Evolutionary conservation across 495 filamentous ascomycete genomes (phyloP).

Genomic region (Opeltia flavorubescens): DNA sequence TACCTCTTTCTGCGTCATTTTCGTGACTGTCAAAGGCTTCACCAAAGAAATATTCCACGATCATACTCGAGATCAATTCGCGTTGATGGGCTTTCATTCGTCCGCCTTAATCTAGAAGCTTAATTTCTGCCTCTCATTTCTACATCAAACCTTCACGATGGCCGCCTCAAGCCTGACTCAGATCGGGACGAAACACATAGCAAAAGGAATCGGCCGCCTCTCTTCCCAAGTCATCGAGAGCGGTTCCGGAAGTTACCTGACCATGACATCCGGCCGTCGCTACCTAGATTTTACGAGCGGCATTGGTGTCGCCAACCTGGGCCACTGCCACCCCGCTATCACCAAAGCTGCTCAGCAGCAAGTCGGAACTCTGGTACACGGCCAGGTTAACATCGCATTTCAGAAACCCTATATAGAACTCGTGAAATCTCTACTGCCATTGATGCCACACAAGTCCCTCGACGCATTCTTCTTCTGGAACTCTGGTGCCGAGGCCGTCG

Average conservation of each 20-base stretch:
- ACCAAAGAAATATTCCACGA: too few relatives aligned
- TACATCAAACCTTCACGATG: neutral
- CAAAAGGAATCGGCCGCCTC: slow-evolving; percentile 9
- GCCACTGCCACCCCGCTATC: slow-evolving; percentile 12
- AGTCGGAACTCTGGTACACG: slow-evolving; percentile 11
- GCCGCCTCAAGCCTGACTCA: slow-evolving; percentile 4
- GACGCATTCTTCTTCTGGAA: slow-evolving; percentile 14
- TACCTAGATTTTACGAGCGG: slow-evolving; percentile 12
- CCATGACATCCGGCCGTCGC: slow-evolving; percentile 6
- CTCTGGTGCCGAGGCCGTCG: slow-evolving; percentile 36
- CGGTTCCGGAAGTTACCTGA: slow-evolving; percentile 12
- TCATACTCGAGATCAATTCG: too few relatives aligned
- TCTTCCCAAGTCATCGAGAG: slow-evolving; percentile 8
- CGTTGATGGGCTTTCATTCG: too few relatives aligned
- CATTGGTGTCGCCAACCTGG: slow-evolving; percentile 12
- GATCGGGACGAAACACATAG: slow-evolving; percentile 9
- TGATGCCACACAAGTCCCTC: slow-evolving; percentile 13
- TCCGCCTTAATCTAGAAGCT: too few relatives aligned
- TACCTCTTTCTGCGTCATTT: too few relatives aligned
- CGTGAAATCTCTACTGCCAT: slow-evolving; percentile 5
- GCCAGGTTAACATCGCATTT: slow-evolving; percentile 15
- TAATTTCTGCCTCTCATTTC: too few relatives aligned
- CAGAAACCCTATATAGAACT: slow-evolving; percentile 13
- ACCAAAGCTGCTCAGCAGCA: slow-evolving; percentile 11
- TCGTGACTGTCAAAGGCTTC: too few relatives aligned